Evolutionary conservation across 2,329 filamentous ascomycete genomes (phyloP).

Genomic region (Aaosphaeria arxii): DNA sequence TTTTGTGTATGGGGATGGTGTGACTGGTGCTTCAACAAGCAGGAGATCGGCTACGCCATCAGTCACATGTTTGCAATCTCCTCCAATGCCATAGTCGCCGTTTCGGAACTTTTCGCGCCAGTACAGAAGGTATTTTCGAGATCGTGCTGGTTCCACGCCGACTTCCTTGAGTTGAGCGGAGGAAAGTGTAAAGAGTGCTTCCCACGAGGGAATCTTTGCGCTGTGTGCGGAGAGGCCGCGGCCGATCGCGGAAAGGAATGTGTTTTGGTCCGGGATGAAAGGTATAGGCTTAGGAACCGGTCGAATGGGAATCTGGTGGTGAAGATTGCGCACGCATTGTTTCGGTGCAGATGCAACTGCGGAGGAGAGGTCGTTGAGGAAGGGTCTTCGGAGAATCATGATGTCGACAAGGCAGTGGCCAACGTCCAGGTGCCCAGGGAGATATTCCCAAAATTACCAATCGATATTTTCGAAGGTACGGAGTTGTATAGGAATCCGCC

Average conservation of each 20-base stretch:
- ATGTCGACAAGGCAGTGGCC: constrained; percentile 1
- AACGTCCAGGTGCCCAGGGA: background rate
- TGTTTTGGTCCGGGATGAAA: constrained; percentile 78
- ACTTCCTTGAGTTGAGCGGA: constrained; percentile 74
- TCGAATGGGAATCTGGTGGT: constrained; percentile 39
- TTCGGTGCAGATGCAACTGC: constrained; percentile 20
- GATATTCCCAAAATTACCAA: background rate
- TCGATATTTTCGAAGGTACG: background rate
- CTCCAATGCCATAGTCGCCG: constrained; percentile 2
- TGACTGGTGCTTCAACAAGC: constrained; percentile 54
- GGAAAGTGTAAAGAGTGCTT: constrained; percentile 78
- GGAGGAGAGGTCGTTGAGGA: constrained; percentile 21
- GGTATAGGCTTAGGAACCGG: constrained; percentile 71
- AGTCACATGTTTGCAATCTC: constrained; percentile 61
- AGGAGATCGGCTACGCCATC: constrained; percentile 57
- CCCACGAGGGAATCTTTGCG: constrained; percentile 86
- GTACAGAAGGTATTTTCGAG: constrained; percentile 77
- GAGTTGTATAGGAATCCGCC: too few species aligned
- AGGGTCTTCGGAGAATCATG: constrained; percentile 36
- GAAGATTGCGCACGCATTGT: constrained; percentile 33
- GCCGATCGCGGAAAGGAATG: constrained; percentile 89
- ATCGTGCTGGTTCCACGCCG: constrained; percentile 81
- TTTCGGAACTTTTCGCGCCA: constrained; percentile 84
- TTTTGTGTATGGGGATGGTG: constrained; percentile 21
- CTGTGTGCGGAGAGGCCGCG: constrained; percentile 79